Percentiles rank a stretch among this genome's conserved stretches.
Conservation (phyloP, 164 flowering plant genomes). For the Malania oleifera region DNA sequence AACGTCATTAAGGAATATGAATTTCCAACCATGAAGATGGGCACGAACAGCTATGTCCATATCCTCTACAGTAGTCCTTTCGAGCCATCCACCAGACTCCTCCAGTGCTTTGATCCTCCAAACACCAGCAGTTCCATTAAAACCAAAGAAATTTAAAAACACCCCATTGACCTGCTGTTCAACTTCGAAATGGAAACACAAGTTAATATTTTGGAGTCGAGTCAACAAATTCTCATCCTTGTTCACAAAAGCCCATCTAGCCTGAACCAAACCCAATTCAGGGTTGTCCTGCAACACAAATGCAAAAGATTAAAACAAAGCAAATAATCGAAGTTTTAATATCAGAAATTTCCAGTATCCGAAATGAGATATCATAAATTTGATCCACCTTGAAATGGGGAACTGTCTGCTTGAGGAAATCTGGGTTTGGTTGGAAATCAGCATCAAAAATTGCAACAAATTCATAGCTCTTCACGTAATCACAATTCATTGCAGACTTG, state of each 20-base stretch:
- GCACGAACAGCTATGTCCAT: slow-evolving; percentile 88
- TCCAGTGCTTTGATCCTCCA: slow-evolving; percentile 81
- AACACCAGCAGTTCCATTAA: slow-evolving; percentile 83
- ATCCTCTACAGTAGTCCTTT: slow-evolving; percentile 81
- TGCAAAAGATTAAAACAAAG: neutral
- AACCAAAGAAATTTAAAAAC: slow-evolving; percentile 73
- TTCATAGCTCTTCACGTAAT: slow-evolving; percentile 58
- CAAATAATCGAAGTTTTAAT: neutral
- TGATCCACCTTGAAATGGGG: slow-evolving; percentile 59
- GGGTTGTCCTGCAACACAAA: slow-evolving; percentile 50
- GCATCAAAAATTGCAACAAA: slow-evolving; percentile 80
- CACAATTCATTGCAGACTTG: slow-evolving; percentile 71
- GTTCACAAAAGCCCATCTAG: slow-evolving; percentile 80
- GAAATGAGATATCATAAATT: neutral
- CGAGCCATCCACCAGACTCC: slow-evolving; percentile 89
- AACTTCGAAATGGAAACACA: slow-evolving; percentile 81
- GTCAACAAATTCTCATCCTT: slow-evolving; percentile 80
- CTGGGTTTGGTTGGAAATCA: slow-evolving; percentile 72
- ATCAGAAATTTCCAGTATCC: neutral
- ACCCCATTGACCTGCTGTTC: slow-evolving; percentile 86
- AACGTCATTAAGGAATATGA: slow-evolving; percentile 69
- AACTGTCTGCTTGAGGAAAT: slow-evolving; percentile 56
- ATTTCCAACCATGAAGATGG: slow-evolving; percentile 82
- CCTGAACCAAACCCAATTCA: slow-evolving; percentile 72
- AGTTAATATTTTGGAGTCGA: slow-evolving; percentile 72